Conservation (phyloP, 805 yeast species). For the Monosporozyma solicola region DNA sequence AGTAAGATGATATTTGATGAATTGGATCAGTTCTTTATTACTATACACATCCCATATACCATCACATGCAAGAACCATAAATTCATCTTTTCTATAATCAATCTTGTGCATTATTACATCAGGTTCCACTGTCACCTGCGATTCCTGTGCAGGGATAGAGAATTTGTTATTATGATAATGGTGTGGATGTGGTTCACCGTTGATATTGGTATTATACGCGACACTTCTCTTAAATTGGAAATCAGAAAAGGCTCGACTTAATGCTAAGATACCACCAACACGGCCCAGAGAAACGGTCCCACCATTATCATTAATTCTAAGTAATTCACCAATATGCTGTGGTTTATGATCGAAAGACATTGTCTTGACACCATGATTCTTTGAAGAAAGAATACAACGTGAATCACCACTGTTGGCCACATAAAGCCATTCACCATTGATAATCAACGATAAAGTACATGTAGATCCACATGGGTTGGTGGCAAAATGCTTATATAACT, state of each 20-base stretch:
- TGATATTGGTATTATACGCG: constrained; percentile 7
- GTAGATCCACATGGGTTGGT: constrained; percentile 44
- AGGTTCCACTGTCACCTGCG: constrained; percentile 73
- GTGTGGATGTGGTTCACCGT: constrained; percentile 4
- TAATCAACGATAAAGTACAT: constrained; percentile 38
- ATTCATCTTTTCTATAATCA: constrained; percentile 44
- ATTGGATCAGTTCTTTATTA: constrained; percentile 43
- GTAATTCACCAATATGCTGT: constrained; percentile 85
- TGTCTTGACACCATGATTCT: constrained; percentile 46
- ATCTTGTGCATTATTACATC: constrained; percentile 54
- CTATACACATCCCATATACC: constrained; percentile 74
- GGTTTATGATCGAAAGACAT: constrained; percentile 85
- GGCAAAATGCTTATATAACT: constrained; percentile 33
- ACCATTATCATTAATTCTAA: constrained; percentile 87
- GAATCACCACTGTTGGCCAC: constrained; percentile 76
- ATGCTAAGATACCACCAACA: constrained; percentile 90
- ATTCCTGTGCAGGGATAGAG: constrained; percentile 49
- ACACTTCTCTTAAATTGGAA: constrained; percentile 42
- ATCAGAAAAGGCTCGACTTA: constrained; percentile 85
- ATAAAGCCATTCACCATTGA: constrained; percentile 38
- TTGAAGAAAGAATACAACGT: constrained; percentile 47
- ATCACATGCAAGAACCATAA: constrained; percentile 68
- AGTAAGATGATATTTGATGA: constrained; percentile 49
- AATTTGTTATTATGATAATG: constrained; percentile 7
- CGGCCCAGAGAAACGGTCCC: constrained; percentile 90